Evolutionary conservation across 148 eudicot genomes (phyloP), one percentile per base, ranked within the genome.

Genomic region (Heliamphora exappendiculata): DNA sequence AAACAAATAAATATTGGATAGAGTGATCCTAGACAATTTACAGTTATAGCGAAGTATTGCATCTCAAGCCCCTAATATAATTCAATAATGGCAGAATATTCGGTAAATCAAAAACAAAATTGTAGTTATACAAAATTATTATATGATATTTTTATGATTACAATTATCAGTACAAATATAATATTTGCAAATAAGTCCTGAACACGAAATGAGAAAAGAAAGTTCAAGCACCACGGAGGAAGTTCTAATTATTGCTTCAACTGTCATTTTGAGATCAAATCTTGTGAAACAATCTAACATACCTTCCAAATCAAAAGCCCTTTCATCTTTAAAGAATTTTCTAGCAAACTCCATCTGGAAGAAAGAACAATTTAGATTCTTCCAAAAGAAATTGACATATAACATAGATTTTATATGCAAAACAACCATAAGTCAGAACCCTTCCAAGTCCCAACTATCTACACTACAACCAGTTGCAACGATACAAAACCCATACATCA

Each of bases 281-380:
- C 28, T 31, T 29, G 22, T 7, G 26, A 22, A 51, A 53, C 72
- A 51, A 71, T 41, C 45, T 76, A 36, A 75, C 81, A 50, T 75
- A 91, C 98, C 98, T 91, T 87, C 93, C 82, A 93, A 74, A 80
- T 93, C 98, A 80, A 91, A 60, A 67, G 77, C 75, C 78, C 97
- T 88, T 81, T 89, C 88, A 75, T 93, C 97, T 83, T 86, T 88
- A 67, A 93, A 93, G 81, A 93, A 93, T 16, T 75, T 90, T 50
- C 71, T 81, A 59, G 90, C 89, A 75, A 93, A 86, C 77, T 91
- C 97, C 80, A 75, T 82, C 98, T 93, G 88, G 74, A 78, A 58
- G 62, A 63, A 80, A 67, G 10, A 66, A 39, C 55, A 55, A 63
- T 44, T 28, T 42, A 68, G 29, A 24, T 42, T 26, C 20, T 22